Evolutionary conservation across 805 yeast genomes (phyloP).

Genomic region (Candida tammaniensis): DNA sequence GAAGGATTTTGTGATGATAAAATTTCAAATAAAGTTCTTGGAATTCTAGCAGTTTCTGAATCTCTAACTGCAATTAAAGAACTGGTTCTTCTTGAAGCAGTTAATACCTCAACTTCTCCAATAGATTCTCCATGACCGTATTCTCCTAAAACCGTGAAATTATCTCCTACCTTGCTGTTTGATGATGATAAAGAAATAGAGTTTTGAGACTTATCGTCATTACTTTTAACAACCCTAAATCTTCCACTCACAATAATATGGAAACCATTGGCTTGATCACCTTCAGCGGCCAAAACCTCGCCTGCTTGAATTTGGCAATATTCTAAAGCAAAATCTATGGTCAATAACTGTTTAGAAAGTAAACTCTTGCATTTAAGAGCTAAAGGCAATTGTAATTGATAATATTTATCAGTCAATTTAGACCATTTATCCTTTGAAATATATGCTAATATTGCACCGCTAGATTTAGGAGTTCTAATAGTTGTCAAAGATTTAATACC

Average conservation of each 20-base stretch:
- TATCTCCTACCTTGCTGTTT: conserved; percentile 13
- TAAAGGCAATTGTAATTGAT: conserved; percentile 70
- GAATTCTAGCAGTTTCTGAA: conserved; percentile 90
- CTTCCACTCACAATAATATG: conserved; percentile 89
- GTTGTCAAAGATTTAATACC: conserved; percentile 78
- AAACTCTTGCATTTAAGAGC: conserved; percentile 72
- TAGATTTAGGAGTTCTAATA: conserved; percentile 53
- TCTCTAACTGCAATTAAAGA: conserved; percentile 86
- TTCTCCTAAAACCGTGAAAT: conserved; percentile 56
- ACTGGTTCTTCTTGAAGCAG: conserved; percentile 66
- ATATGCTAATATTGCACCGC: conserved; percentile 63
- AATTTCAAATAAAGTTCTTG: conserved; percentile 83
- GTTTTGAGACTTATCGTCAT: conserved; percentile 16
- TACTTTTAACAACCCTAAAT: conserved; percentile 56
- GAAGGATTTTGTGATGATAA: conserved; percentile 83
- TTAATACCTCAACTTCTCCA: conserved; percentile 92
- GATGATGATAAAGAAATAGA: conserved; percentile 9
- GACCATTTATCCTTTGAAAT: conserved; percentile 63
- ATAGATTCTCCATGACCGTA: conserved; percentile 92
- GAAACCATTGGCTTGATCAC: conserved; percentile 85
- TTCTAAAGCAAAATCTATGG: conserved; percentile 88
- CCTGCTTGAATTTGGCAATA: conserved; percentile 95
- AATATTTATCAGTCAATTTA: conserved; percentile 67
- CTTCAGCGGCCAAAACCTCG: conserved; percentile 72
- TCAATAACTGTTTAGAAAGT: conserved; percentile 62